These are phyloP conservation scores for Carex pumila DNA, from an alignment of 176 grass and related monocot genomes.

Conservation along the genomic window DNA sequence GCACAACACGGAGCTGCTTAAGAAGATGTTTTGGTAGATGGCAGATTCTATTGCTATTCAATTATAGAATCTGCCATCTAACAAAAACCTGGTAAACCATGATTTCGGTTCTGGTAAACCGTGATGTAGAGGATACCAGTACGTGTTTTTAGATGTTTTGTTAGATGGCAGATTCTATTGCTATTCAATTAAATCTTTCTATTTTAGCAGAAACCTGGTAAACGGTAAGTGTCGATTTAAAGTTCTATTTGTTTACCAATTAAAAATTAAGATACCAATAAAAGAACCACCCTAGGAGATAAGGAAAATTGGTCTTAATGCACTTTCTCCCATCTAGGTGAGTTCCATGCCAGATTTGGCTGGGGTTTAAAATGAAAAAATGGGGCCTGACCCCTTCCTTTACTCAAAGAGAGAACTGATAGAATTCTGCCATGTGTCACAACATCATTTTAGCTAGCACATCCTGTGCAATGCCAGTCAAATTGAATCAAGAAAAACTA, in stretches of 20 bases:
- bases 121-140: too few relatives aligned
- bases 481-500: conserved; percentile 6
- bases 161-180: not conserved
- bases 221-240: not conserved
- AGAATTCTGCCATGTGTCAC: not conserved
- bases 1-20: not conserved
- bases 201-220: not conserved
- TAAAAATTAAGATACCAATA: not conserved
- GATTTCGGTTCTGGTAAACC: too few relatives aligned
- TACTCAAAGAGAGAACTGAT: not conserved
- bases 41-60: not conserved
- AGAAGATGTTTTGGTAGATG: not conserved
- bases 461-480: conserved; percentile 20
- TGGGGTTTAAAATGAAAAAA: not conserved
- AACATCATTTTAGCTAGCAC: conserved; percentile 5
- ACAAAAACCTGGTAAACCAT: not conserved
- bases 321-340: not conserved
- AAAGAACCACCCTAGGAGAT: not conserved
- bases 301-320: not conserved
- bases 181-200: not conserved
- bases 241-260: not conserved
- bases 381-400: not conserved
- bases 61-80: not conserved
- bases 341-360: not conserved
- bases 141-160: too few relatives aligned